Conservation (phyloP, 1,284 basidiomycete genomes). For the Sanghuangporus weigelae region DNA sequence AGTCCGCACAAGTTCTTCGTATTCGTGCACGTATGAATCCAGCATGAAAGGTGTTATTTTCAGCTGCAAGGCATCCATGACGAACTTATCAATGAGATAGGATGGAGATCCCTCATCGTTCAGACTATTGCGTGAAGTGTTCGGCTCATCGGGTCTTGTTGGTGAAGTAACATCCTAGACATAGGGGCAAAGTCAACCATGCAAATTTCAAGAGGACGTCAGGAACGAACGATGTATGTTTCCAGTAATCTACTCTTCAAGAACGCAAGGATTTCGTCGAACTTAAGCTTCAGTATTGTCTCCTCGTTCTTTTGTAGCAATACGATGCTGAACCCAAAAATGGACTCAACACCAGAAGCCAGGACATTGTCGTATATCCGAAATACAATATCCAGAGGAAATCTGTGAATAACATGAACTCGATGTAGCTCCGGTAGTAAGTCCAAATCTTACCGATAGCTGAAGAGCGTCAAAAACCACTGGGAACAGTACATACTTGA, state of each 20-base stretch:
- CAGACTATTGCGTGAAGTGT: conserved; percentile 4
- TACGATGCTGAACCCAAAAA: conserved; percentile 91
- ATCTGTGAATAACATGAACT: conserved; percentile 43
- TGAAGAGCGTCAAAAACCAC: conserved; percentile 98
- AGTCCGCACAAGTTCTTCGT: conserved; percentile 63
- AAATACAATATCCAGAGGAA: conserved; percentile 91
- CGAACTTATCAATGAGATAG: conserved; percentile 78
- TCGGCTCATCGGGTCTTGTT: conserved; percentile 14
- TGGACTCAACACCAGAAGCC: conserved; percentile 94
- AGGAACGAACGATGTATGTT: conserved; percentile 54
- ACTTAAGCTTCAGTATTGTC: conserved; percentile 70
- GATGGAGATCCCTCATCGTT: conserved; percentile 15
- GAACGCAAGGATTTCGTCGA: conserved; percentile 83
- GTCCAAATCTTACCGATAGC: conserved; percentile 65
- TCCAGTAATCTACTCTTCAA: conserved; percentile 83
- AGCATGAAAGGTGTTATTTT: conserved; percentile 90
- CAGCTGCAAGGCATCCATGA: conserved; percentile 78
- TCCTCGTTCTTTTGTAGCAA: conserved; percentile 89
- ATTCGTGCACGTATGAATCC: conserved; percentile 84
- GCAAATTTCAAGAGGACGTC: not conserved
- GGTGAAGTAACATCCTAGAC: not conserved
- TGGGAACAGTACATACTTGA: conserved; percentile 96
- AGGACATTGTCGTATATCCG: conserved; percentile 94
- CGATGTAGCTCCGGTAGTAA: not conserved
- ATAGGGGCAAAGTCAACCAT: not conserved